Evolutionary conservation across 2,329 filamentous ascomycete genomes (phyloP).

Genomic region (Neoarthrinium moseri): DNA sequence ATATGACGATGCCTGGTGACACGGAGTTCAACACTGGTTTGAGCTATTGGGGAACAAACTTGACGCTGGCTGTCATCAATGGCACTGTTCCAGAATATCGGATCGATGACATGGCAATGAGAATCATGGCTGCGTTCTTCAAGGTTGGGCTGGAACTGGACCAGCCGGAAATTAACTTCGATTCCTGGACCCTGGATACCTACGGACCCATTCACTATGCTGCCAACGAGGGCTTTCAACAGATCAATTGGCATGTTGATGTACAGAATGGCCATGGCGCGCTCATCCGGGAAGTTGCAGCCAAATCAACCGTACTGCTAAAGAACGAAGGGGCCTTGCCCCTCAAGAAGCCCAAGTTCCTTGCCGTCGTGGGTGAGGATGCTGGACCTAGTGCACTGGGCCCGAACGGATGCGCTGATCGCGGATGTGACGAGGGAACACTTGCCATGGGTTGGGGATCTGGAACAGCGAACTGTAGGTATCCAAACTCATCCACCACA

Average conservation of each 20-base stretch:
- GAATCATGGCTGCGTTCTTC: constrained; percentile 73
- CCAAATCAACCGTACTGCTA: constrained; percentile 80
- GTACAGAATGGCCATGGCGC: constrained; percentile 73
- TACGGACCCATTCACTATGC: constrained; percentile 67
- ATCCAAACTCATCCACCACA: no score
- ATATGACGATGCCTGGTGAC: constrained; percentile 90
- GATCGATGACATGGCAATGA: constrained; percentile 86
- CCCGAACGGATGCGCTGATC: constrained; percentile 75
- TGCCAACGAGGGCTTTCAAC: constrained; percentile 59
- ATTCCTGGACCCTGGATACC: constrained; percentile 80
- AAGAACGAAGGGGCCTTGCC: constrained; percentile 82
- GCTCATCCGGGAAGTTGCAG: constrained; percentile 73
- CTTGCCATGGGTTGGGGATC: constrained; percentile 80
- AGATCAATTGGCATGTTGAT: constrained; percentile 80
- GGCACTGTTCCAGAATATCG: constrained; percentile 86
- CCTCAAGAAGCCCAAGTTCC: constrained; percentile 72
- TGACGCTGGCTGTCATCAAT: constrained; percentile 85
- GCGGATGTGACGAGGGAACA: constrained; percentile 58
- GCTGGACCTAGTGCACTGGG: constrained; percentile 73
- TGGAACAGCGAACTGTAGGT: constrained; percentile 68
- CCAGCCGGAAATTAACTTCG: constrained; percentile 70
- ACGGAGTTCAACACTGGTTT: constrained; percentile 69
- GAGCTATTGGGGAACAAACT: constrained; percentile 81
- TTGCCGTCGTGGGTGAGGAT: constrained; percentile 80
- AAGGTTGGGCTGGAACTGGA: constrained; percentile 58